A percentile compares a stretch with the other conserved stretches of the same genome.
Conservation (phyloP, 2,329 filamentous ascomycete species). For the Aspergillus chevalieri region DNA sequence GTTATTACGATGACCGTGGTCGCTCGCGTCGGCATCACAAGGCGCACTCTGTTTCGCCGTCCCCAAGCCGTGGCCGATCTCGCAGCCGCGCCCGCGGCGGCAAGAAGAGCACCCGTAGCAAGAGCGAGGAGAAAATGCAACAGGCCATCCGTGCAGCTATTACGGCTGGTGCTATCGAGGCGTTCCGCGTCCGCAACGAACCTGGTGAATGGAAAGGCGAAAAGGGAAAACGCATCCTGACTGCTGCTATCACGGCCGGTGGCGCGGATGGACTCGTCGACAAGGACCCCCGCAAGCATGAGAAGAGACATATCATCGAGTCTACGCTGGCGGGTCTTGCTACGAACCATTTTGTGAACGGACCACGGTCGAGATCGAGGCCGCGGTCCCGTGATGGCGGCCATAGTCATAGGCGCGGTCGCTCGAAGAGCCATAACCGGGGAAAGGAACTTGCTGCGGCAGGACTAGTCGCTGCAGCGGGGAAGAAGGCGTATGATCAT, state of each 20-base stretch:
- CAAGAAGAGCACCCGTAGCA: slow-evolving; percentile 33
- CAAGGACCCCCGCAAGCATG: slow-evolving; percentile 63
- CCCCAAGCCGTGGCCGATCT: slow-evolving; percentile 47
- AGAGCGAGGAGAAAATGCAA: slow-evolving; percentile 58
- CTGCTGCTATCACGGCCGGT: slow-evolving; percentile 77
- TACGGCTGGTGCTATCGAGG: slow-evolving; percentile 83
- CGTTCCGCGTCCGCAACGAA: slow-evolving; percentile 82
- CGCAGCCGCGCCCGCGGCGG: slow-evolving; percentile 30
- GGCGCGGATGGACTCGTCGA: slow-evolving; percentile 73
- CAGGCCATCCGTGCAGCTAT: slow-evolving; percentile 89
- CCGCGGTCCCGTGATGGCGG: slow-evolving; percentile 30
- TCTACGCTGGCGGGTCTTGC: slow-evolving; percentile 84
- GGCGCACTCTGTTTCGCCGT: slow-evolving; percentile 47
- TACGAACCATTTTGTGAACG: slow-evolving; percentile 79
- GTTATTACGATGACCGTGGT: slow-evolving; percentile 43
- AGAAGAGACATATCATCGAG: slow-evolving; percentile 74
- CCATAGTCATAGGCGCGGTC: slow-evolving; percentile 31
- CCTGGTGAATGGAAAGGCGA: slow-evolving; percentile 84
- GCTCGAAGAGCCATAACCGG: slow-evolving; percentile 39
- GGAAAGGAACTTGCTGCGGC: slow-evolving; percentile 39
- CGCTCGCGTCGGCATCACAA: slow-evolving; percentile 32
- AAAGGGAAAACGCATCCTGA: slow-evolving; percentile 86
- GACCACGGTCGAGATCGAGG: slow-evolving; percentile 64
- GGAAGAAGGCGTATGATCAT: slow-evolving; percentile 41
- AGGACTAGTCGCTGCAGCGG: slow-evolving; percentile 42